Evolutionary conservation across 306 rosid species (phyloP), one percentile per base, ranked within the genome.

Genomic region (Myrica gale): DNA sequence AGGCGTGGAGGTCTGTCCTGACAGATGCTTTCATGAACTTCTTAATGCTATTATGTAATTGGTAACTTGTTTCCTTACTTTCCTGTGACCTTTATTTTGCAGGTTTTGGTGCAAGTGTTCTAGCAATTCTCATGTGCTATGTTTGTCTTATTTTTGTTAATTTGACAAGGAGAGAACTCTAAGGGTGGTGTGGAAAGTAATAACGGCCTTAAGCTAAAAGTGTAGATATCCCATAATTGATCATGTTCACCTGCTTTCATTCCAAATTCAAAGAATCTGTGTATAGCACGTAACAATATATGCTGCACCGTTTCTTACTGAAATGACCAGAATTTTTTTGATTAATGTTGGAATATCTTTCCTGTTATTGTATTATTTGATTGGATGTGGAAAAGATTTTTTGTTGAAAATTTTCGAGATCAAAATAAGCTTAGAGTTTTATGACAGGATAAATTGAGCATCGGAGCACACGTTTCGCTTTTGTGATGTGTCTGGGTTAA

Each of bases 1-100:
- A 58, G 93, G 96, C 74, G 93, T 84, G 79, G 95, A 92, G 98
- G 98, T 94, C 53, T 79, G 97, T 86, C 80, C 79, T 82, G 60
- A 58, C 69, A 69, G 20, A 74, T 72, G 13, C 48, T 74, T 70
- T 77, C 56, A 37, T 86, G n/a, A 32, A 66, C 52, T 62, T 60
- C 70, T 19, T 17, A 21, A 50, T 12, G 9, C 48, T 78, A 41
- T 42, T 9, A 9, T 51, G 39, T 58, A 48, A 42, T 65, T 65
- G 70, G 23, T 16, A 65, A 65, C 42, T 65, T 16, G 70, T 23
- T 42, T 41, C 70, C 48, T 65, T 65, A 41, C 50, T 15, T 41
- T 65, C 2, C 7, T 12, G 20, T 20, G 4, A 7, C 4, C 12
- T 56, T 56, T 20, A 56, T 56, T 39, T 17, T 17, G 50, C 70